phyloP scores from a whole-genome alignment of 495 filamentous ascomycete genomes.

The Penicillium bovifimosum region DNA sequence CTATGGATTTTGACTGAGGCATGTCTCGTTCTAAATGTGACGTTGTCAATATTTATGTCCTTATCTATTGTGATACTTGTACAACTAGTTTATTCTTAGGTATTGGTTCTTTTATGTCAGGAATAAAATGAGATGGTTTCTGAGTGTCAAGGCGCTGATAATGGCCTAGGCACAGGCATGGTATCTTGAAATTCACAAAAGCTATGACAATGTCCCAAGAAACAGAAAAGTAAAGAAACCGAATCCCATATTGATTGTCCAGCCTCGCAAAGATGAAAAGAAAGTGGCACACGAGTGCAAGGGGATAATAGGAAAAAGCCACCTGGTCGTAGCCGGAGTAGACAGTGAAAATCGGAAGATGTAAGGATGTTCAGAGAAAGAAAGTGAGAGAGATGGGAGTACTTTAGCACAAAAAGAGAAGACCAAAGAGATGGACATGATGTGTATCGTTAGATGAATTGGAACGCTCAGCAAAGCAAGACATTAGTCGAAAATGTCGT shows the following conservation, averaged over 20 bases:
- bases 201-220: slow-evolving; percentile 9
- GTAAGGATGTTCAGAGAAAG: background rate
- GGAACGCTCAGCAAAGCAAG: slow-evolving; percentile 33
- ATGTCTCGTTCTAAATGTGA: background rate
- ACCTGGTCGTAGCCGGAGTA: slow-evolving; percentile 14
- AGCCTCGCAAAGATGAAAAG: slow-evolving; percentile 8
- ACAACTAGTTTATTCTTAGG: background rate
- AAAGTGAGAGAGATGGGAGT: slow-evolving; percentile 1
- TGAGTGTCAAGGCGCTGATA: slow-evolving; percentile 14
- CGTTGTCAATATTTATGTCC: background rate
- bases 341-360: slow-evolving; percentile 9
- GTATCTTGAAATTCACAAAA: slow-evolving; percentile 27
- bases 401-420: slow-evolving; percentile 5
- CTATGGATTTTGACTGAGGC: slow-evolving; percentile 6
- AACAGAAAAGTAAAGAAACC: slow-evolving; percentile 6
- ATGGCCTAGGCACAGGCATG: slow-evolving; percentile 21
- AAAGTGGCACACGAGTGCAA: slow-evolving; percentile 10
- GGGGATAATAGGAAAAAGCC: slow-evolving; percentile 6
- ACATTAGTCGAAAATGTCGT: slow-evolving; percentile 20
- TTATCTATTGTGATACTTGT: background rate
- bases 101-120: too few relatives aligned
- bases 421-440: slow-evolving; percentile 24
- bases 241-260: slow-evolving; percentile 19
- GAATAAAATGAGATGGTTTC: slow-evolving; percentile 6
- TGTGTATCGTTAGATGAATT: slow-evolving; percentile 29